A percentile compares a stretch with the other conserved stretches of the same genome.
Evolutionary conservation across 768 basidiomycete species (phyloP).

Genomic region (Boletus tylopilopsis): DNA sequence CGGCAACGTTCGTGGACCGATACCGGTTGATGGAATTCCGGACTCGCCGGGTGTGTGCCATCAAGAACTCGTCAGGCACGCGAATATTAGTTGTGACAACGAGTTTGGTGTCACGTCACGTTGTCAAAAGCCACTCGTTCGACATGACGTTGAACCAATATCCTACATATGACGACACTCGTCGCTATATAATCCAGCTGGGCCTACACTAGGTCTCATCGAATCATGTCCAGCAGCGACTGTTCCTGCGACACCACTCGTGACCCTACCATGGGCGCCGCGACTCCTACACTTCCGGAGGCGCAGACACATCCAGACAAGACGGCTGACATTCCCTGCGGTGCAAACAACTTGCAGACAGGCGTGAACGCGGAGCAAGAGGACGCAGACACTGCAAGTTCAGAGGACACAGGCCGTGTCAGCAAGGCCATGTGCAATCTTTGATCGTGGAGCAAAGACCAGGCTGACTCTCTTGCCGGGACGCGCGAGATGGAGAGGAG

Average conservation of each 20-base stretch:
- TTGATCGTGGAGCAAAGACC: constrained; percentile 4
- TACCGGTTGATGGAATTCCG: not conserved
- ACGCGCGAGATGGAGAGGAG: constrained; percentile 13
- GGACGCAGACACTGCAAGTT: not conserved
- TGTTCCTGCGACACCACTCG: not conserved
- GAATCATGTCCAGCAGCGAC: no score
- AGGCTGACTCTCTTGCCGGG: constrained; percentile 19
- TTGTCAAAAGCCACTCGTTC: no score
- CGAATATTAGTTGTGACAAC: no score
- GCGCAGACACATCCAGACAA: not conserved
- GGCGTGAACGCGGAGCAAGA: not conserved
- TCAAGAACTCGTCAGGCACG: not conserved
- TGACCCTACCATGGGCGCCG: not conserved
- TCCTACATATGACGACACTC: no score
- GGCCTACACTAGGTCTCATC: no score
- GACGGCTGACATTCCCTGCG: not conserved
- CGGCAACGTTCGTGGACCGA: constrained; percentile 21
- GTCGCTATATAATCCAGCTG: no score
- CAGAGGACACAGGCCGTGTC: not conserved
- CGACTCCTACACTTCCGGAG: no score
- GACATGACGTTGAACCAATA: no score
- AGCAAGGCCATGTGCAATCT: not conserved
- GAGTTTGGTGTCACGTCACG: no score
- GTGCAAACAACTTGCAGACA: not conserved
- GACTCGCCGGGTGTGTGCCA: no score